These are phyloP conservation scores for Candida qinlingensis DNA, from an alignment of 805 yeast genomes.

Conservation along the genomic window DNA sequence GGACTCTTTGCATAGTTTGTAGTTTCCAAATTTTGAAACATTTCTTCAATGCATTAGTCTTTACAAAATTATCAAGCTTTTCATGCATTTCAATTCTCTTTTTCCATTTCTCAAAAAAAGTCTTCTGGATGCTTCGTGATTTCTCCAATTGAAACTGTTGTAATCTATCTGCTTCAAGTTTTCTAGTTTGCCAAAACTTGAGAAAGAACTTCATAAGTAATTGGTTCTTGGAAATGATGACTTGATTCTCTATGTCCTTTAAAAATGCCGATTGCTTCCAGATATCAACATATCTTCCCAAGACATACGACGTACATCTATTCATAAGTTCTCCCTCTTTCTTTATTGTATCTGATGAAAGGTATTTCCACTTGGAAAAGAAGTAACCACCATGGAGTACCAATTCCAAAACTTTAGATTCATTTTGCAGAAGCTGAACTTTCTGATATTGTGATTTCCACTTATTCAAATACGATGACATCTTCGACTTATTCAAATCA, in stretches of 20 bases:
- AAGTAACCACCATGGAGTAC: conserved; percentile 22
- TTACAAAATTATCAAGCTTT: neutral
- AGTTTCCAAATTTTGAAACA: conserved; percentile 10
- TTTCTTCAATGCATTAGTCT: neutral
- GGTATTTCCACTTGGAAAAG: conserved; percentile 21
- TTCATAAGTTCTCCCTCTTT: neutral
- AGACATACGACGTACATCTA: too few relatives aligned
- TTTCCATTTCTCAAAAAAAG: neutral
- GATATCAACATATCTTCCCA: neutral
- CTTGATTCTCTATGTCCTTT: neutral
- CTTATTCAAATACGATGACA: neutral
- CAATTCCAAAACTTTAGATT: conserved; percentile 14
- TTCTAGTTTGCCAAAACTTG: neutral
- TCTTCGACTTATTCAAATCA: neutral
- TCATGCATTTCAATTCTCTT: neutral
- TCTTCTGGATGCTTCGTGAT: neutral
- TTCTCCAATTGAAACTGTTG: neutral
- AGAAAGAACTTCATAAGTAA: neutral
- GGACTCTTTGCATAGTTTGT: neutral
- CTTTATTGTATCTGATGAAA: neutral
- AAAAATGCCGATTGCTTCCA: neutral
- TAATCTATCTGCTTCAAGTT: neutral
- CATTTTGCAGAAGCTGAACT: conserved; percentile 1
- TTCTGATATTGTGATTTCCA: conserved; percentile 9
- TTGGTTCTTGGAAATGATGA: neutral